Base-by-base conservation (phyloP, 352 stramenopile genomes). In the Phytophthora megakarya region DNA sequence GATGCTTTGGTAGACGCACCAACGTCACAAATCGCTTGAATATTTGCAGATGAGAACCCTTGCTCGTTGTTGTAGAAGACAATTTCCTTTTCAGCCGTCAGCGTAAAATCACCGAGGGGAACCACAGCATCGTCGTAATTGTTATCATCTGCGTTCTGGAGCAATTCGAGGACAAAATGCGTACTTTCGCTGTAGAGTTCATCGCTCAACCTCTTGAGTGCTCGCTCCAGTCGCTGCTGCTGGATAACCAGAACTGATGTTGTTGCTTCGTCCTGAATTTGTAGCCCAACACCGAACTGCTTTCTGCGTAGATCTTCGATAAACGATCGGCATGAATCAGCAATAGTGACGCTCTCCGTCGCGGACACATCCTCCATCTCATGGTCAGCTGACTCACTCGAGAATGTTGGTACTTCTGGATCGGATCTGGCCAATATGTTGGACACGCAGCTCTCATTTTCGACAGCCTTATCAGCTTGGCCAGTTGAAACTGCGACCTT, bases 71-170 rank as follows among this genome's bases (percentile, higher is more conserved):
- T 96, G 63, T 75, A 72, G 44, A 97, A 96, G 10, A 92, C 64
- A 28, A 96, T 88, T 7, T 80, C 38, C 15, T 78, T 70, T 5
- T 72, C 58, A 0, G 33, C 18, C 0, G 79, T 89, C 42, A 94
- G 67, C 9, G 72, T 75, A 53, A 96, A 95, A 43, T 83, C 76
- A 21, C 78, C 79, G 6, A 72, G 65, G 4, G 88, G 87, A 28
- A 78, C 51, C 11, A 84, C 70, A 9, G 47, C 44, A 1, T 40
- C 8, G 7, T 67, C 54, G 43, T 96, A 97, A 19, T 35, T 48
- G 37, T 96, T 96, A 63, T 97, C 89, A 53, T 97, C 87, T 9
- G 89, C 87, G 28, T 97, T 97, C 45, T 97, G 89, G 13, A 97
- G 71, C 23, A 97, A 48, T 61, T 97, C 89, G 19, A 97, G 76